Evolutionary conservation across 768 basidiomycete species (phyloP).

Genomic region (Termitomyces sp.): DNA sequence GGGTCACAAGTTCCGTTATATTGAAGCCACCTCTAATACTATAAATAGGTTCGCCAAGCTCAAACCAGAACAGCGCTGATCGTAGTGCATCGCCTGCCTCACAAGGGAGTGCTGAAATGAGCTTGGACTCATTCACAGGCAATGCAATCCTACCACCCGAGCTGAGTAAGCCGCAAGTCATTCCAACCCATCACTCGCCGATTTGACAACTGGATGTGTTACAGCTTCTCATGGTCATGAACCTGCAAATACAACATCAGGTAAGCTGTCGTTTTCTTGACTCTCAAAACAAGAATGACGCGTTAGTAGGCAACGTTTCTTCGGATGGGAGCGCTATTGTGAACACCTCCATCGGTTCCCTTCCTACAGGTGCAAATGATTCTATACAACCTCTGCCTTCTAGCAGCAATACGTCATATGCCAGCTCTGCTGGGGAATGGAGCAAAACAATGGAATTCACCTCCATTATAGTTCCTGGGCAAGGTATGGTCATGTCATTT

Average conservation of each 20-base stretch:
- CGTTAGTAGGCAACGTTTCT: neutral
- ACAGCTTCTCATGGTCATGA: neutral
- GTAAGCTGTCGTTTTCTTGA: neutral
- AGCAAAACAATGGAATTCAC: neutral
- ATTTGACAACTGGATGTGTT: neutral
- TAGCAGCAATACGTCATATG: neutral
- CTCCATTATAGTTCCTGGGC: neutral
- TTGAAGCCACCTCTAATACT: neutral
- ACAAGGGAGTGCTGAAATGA: neutral
- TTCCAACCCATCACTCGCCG: neutral
- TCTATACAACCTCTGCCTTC: neutral
- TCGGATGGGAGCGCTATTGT: neutral
- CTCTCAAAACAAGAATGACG: neutral
- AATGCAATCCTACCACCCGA: neutral
- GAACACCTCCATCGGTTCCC: neutral
- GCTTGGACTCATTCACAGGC: neutral
- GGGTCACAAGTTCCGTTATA: neutral
- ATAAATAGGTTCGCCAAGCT: neutral
- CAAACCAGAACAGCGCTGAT: neutral
- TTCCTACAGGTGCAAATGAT: too few species aligned
- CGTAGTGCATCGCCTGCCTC: neutral
- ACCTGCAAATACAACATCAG: neutral
- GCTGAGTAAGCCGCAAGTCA: neutral
- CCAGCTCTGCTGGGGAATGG: neutral
- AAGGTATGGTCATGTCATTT: neutral